Conservation (phyloP, 2,329 filamentous ascomycete genomes). For the Aaosphaeria arxii region DNA sequence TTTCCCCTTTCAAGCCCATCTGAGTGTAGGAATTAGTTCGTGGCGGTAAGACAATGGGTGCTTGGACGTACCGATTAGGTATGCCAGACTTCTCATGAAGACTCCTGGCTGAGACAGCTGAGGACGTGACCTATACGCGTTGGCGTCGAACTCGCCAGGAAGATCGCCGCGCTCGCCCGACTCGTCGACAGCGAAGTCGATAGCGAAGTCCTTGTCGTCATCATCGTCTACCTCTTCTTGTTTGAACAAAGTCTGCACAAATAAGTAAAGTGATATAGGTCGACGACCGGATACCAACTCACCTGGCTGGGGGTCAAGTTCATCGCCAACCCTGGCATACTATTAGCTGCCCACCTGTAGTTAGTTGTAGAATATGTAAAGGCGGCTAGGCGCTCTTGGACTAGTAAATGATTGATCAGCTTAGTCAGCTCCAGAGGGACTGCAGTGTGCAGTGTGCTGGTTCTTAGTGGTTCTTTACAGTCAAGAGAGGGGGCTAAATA, state of each 20-base stretch:
- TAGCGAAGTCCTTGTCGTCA: slow-evolving; percentile 1
- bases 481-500: too few species aligned
- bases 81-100: slow-evolving; percentile 15
- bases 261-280: too few species aligned
- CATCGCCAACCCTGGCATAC: too few species aligned
- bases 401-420: too few species aligned
- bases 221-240: not conserved
- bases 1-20: slow-evolving; percentile 16
- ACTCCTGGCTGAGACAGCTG: slow-evolving; percentile 16
- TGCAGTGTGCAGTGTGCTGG: too few species aligned
- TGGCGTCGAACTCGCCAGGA: slow-evolving; percentile 1
- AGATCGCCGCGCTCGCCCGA: not conserved
- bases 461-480: too few species aligned
- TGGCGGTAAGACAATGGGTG: not conserved
- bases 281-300: too few species aligned
- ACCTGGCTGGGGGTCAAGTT: too few species aligned
- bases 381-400: too few species aligned
- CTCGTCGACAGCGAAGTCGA: slow-evolving; percentile 3
- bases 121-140: slow-evolving; percentile 20
- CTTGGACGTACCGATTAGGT: slow-evolving; percentile 22
- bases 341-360: too few species aligned
- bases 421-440: too few species aligned
- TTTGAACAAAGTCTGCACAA: not conserved
- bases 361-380: too few species aligned
- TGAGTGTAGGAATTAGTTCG: slow-evolving; percentile 5